Evolutionary conservation across 345 rosid species (phyloP), one percentile per base, ranked within the genome.

Genomic region (Raphanus raphanistrum): DNA sequence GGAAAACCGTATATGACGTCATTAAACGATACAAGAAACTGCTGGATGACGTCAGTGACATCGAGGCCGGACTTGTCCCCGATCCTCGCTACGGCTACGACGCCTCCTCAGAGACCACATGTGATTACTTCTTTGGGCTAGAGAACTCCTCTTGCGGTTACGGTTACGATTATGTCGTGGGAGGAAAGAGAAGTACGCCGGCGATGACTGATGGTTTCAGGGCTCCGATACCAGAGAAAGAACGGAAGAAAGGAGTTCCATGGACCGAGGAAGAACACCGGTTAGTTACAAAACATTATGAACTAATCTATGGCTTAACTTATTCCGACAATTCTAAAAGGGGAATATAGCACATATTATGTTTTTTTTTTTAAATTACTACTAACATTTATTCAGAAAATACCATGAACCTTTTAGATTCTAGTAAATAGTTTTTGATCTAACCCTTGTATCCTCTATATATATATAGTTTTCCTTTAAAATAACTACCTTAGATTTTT

Each of bases 241-340:
- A 95, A 76, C 85, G 99, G 81, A 95, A 93, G 90, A 95, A 93
- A 74, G 99, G 99, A 6, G 90, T 95, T 59, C 98, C 98, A 0
- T 95, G 99, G 99, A 95, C 99, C 0, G 99, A 95, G 81, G 98
- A 95, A 63, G 99, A 95, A 81, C 99, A 95, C 79, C 91, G 88
- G 99, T 93, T 27, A 86, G 75, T 9, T 8, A 54, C 10, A 32
- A 2, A 54, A 33, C 43, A 5, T 11, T 25, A 0, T 16, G 1
- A 11, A 48, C 26, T 69, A 16, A 62, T 31, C 35, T 28, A 43
- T 33, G 3, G 27, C 3, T 29, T 52, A 7, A 35, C 4, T 57
- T 28, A 0, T 15, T 75, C 26, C 31, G 17, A 21, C 50, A 10
- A 27, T 36, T 74, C 32, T 66, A 41, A 66, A 11, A 21, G 21